Base-by-base conservation (phyloP, 495 filamentous ascomycete species). In the Saxispiralis lemnorum region DNA sequence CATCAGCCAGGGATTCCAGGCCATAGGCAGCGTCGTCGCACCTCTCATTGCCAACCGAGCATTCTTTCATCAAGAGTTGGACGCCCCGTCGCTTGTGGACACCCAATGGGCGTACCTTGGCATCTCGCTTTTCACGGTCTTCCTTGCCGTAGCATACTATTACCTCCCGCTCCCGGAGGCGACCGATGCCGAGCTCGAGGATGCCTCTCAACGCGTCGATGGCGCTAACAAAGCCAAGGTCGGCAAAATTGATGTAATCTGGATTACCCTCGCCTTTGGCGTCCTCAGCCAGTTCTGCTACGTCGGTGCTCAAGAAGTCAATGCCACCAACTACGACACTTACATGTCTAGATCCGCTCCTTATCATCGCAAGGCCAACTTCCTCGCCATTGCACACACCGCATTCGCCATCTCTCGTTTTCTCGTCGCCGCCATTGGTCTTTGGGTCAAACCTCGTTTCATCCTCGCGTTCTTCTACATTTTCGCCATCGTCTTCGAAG, bases 21-120 rank as follows among this genome's bases (percentile, higher is more conserved):
- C 75, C 0, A 59, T 79, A 38, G 78, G 78, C 4, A 76, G 62
- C 41, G 59, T 80, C 2, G 36, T 79, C 1, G 75, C 76, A 1
- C 73, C 74, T 3, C 59, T 79, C 4, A 61, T 81, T 6, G 76
- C 76, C 13, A 63, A 72, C 48, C 64, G 68, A 31, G 76, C 76
- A 14, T 68, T 81, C 7, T 79, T 80, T 59, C 48, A 38, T 33
- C 35, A 44, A 31, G 12, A 17, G 12, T 62, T 64, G 34, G 55
- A 59, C 40, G 71, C 70, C 7, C 62, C 69, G 0, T 69, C 70
- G 15, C 57, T 82, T 11, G 69, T 79, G 16, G 65, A 77, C 44
- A 72, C 79, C 1, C 78, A 83, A 55, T 83, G 78, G 78, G 68
- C 76, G 13, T 81, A 81, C 43, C 71, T 83, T 4, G 77, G 71